Conservation (phyloP, 345 rosid genomes). For the Eucalyptus lansdowneana region DNA sequence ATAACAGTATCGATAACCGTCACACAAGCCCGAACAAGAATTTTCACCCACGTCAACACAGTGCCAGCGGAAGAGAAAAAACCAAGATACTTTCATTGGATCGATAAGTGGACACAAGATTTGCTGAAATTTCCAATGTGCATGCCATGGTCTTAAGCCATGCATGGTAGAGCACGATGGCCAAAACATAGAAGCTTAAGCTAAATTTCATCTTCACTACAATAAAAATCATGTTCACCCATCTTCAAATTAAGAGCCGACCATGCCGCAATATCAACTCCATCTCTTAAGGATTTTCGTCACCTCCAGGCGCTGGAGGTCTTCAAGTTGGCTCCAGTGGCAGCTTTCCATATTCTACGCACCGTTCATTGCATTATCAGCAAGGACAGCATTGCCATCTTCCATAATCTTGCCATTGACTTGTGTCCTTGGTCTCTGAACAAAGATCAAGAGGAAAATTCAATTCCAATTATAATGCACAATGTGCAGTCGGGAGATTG, state of each 20-base stretch:
- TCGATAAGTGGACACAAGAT: not conserved
- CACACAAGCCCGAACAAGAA: not conserved
- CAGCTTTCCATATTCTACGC: conserved; percentile 29
- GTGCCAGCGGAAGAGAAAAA: not conserved
- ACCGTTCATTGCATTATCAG: conserved; percentile 58
- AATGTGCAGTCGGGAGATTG: not conserved
- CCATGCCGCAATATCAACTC: not conserved
- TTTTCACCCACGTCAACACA: not conserved
- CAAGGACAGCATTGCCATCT: conserved; percentile 48
- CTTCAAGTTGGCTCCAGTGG: not conserved
- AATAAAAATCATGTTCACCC: not conserved
- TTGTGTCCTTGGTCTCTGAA: conserved; percentile 72
- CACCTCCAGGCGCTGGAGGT: not conserved
- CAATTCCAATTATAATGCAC: not conserved
- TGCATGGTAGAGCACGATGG: not conserved
- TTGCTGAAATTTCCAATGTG: not conserved
- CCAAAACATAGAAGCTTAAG: not conserved
- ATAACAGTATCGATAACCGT: not conserved
- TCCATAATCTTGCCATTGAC: conserved; percentile 72
- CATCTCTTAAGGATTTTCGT: not conserved
- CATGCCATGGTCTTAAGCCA: not conserved
- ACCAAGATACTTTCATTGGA: not conserved
- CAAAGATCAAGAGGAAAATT: not conserved
- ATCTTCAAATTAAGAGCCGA: not conserved
- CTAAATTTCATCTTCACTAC: not conserved